Conservation (phyloP, 805 yeast genomes). For the Ogataea neopini region DNA sequence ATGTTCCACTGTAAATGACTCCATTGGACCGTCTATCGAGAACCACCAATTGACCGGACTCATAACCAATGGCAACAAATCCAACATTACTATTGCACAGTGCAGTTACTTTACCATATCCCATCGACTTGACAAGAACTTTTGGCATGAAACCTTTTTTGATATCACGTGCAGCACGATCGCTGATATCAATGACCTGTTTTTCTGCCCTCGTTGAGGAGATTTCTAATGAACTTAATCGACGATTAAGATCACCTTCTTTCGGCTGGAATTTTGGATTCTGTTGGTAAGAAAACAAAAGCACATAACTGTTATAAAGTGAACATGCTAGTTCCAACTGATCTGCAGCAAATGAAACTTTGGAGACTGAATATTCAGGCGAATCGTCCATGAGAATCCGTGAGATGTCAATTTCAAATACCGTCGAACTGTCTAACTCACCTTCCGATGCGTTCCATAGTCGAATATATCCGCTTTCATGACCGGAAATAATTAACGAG, state of each 20-base stretch:
- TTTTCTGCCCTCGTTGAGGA: conserved; percentile 31
- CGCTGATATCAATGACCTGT: conserved; percentile 46
- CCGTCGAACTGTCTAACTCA: conserved; percentile 60
- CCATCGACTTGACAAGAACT: conserved; percentile 42
- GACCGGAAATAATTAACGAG: conserved; percentile 77
- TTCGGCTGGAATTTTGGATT: conserved; percentile 47
- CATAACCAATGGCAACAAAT: conserved; percentile 79
- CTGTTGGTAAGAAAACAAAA: conserved; percentile 67
- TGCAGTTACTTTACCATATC: conserved; percentile 54
- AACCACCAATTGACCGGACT: conserved; percentile 70
- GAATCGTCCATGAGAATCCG: conserved; percentile 46
- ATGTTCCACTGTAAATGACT: conserved; percentile 42
- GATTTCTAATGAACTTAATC: conserved; percentile 33
- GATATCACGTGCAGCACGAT: conserved; percentile 50
- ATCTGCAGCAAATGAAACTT: conserved; percentile 75
- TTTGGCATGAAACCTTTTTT: conserved; percentile 66
- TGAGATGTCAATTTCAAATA: conserved; percentile 59
- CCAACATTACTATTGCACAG: conserved; percentile 74
- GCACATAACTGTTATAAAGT: conserved; percentile 68
- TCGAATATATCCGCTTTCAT: conserved; percentile 79
- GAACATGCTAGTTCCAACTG: conserved; percentile 76
- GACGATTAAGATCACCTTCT: conserved; percentile 23
- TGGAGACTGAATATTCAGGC: conserved; percentile 46
- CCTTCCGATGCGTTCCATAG: conserved; percentile 82
- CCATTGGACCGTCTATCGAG: conserved; percentile 74